phyloP scores from a whole-genome alignment of 2,329 filamentous ascomycete species.

The Didymella exigua region DNA sequence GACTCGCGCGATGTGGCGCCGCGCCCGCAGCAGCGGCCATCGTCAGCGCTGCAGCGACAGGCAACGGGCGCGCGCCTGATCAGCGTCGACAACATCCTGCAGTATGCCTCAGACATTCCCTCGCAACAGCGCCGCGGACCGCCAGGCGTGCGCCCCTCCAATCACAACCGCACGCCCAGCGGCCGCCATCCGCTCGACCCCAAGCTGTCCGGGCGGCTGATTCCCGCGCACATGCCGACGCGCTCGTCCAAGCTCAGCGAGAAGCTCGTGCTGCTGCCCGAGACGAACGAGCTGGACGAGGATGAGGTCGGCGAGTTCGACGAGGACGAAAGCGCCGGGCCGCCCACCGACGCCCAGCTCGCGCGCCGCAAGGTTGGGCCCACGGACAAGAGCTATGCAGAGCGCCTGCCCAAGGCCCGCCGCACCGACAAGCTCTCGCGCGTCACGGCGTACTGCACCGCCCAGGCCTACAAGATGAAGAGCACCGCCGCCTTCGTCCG shows the following conservation, averaged over 20 bases:
- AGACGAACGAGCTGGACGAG: conserved; percentile 65
- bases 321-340: conserved; percentile 61
- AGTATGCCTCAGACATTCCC: conserved; percentile 92
- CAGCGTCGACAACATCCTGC: conserved; percentile 90
- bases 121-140: conserved; percentile 86
- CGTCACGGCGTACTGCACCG: conserved; percentile 94
- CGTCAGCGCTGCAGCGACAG: conserved; percentile 41
- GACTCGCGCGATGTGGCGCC: conserved; percentile 59
- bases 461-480: conserved; percentile 89
- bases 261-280: conserved; percentile 93
- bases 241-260: conserved; percentile 93
- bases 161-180: conserved; percentile 56
- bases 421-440: conserved; percentile 85
- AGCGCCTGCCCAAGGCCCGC: conserved; percentile 86
- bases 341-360: conserved; percentile 71
- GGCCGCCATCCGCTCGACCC: conserved; percentile 60
- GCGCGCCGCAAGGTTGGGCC: conserved; percentile 67
- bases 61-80: conserved; percentile 68
- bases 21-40: conserved; percentile 31
- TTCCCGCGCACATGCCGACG: conserved; percentile 71
- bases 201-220: conserved; percentile 62
- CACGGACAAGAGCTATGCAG: conserved; percentile 86
- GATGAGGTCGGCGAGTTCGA: conserved; percentile 61
- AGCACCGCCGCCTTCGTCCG: conserved; percentile 87
- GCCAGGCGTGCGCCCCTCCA: conserved; percentile 58